These are phyloP conservation scores for Lanmaoa rubissima DNA, from an alignment of 768 basidiomycete species.

Conservation along the genomic window DNA sequence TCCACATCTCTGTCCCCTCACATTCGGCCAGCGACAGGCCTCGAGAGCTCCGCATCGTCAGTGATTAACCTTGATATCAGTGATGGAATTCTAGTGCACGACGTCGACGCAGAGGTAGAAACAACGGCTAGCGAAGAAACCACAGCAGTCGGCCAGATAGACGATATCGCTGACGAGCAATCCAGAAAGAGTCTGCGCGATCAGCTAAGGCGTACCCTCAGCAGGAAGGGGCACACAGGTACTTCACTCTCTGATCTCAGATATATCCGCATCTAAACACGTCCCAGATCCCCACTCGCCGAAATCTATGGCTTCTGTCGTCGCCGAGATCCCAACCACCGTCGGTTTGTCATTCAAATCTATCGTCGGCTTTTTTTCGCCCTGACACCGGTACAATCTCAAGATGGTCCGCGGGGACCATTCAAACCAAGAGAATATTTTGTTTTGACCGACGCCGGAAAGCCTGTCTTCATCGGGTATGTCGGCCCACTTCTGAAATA, in stretches of 20 bases:
- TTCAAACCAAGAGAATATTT: constrained; percentile 77
- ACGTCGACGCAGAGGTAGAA: constrained; percentile 63
- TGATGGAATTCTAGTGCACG: constrained; percentile 71
- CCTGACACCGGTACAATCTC: constrained; percentile 1
- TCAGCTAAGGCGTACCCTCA: constrained; percentile 67
- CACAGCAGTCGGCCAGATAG: constrained; percentile 45
- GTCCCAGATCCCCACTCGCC: constrained; percentile 11
- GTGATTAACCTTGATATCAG: constrained; percentile 62
- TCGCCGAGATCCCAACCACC: constrained; percentile 36
- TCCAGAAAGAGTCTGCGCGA: constrained; percentile 67
- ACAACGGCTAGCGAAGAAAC: constrained; percentile 52
- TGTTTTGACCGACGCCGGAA: constrained; percentile 92
- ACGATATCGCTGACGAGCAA: constrained; percentile 48
- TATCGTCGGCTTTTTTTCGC: not conserved
- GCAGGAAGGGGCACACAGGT: constrained; percentile 51
- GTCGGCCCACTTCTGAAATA: constrained; percentile 9
- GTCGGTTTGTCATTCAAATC: constrained; percentile 18
- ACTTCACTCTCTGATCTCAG: not conserved
- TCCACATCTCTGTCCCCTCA: constrained; percentile 28
- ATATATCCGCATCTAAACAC: constrained; percentile 8
- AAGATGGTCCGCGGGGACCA: constrained; percentile 17
- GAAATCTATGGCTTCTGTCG: constrained; percentile 19
- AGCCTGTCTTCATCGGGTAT: constrained; percentile 93
- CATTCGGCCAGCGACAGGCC: constrained; percentile 34
- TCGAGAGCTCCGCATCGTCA: constrained; percentile 71